phyloP scores from a whole-genome alignment of 805 yeast genomes.

The Wickerhamomyces pijperi region DNA sequence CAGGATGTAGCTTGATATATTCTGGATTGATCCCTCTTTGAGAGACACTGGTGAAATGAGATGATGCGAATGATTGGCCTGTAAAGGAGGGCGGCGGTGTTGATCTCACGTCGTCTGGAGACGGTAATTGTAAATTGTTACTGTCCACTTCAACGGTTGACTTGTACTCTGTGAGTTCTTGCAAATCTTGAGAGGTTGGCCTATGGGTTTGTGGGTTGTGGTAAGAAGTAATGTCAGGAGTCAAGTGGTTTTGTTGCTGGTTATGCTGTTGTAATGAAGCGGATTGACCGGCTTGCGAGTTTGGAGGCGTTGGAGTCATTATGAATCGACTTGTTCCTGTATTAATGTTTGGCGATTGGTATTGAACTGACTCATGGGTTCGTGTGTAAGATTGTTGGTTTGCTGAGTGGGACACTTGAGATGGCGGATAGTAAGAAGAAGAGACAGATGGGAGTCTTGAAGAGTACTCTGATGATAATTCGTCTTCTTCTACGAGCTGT shows the following conservation, averaged over 20 bases:
- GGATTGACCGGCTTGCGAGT: not conserved
- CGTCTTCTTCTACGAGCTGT: too few species aligned
- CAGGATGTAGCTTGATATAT: constrained; percentile 25
- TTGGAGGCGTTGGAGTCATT: not conserved
- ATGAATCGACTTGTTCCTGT: not conserved
- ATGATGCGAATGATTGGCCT: constrained; percentile 23
- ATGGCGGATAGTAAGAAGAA: not conserved
- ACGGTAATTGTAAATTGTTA: constrained; percentile 13
- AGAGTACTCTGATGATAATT: too few species aligned
- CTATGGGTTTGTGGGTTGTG: not conserved
- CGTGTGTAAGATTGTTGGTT: not conserved
- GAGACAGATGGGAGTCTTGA: too few species aligned
- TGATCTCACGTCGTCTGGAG: constrained; percentile 15
- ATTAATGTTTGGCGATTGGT: not conserved
- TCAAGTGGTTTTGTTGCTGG: too few species aligned
- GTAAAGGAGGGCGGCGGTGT: constrained; percentile 23
- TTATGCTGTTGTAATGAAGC: not conserved
- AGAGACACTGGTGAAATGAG: constrained; percentile 68
- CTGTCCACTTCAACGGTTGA: not conserved
- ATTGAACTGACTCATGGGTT: too few species aligned
- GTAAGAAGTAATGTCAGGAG: not conserved
- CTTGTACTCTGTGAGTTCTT: not conserved
- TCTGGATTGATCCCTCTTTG: constrained; percentile 63
- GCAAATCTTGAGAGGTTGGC: not conserved
- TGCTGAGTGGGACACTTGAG: not conserved